phyloP scores from a whole-genome alignment of 768 basidiomycete genomes.

The Rhodotorula toruloides region DNA sequence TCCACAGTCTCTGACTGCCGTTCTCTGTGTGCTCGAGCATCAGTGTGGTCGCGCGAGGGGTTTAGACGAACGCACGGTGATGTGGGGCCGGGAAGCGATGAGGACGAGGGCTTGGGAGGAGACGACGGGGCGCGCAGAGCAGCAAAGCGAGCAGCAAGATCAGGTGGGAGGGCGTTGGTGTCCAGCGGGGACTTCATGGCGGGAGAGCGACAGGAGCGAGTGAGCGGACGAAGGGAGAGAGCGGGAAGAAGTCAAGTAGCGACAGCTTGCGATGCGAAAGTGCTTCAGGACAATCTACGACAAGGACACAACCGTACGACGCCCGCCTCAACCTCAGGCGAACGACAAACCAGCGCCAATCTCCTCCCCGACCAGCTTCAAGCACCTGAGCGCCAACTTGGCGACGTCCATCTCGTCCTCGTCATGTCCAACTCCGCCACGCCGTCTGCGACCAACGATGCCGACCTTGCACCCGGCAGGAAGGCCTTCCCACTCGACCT shows the following conservation, averaged over 20 bases:
- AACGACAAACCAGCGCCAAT: not conserved
- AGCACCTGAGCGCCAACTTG: not conserved
- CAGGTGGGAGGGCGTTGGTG: slow-evolving; percentile 1
- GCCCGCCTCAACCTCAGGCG: too few relatives aligned
- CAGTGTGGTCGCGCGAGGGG: not conserved
- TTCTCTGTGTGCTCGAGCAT: too few relatives aligned
- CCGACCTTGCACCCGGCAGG: slow-evolving; percentile 16
- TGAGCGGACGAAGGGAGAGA: not conserved
- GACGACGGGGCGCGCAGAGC: not conserved
- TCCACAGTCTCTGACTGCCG: too few relatives aligned
- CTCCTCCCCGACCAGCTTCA: slow-evolving; percentile 4
- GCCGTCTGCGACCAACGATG: not conserved
- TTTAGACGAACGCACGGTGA: not conserved
- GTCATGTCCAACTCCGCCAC: too few relatives aligned
- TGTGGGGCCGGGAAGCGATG: not conserved
- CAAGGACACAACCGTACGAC: not conserved
- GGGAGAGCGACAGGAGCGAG: not conserved
- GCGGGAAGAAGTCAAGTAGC: not conserved
- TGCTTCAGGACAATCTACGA: not conserved
- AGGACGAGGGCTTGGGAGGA: not conserved
- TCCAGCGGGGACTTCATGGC: not conserved
- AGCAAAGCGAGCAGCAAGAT: slow-evolving; percentile 6
- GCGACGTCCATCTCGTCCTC: slow-evolving; percentile 3
- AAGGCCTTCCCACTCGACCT: slow-evolving; percentile 5
- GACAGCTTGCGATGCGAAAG: too few relatives aligned